Conservation (phyloP, 192 early-diverging fungal species). For the Chytriomyces hyalinus region DNA sequence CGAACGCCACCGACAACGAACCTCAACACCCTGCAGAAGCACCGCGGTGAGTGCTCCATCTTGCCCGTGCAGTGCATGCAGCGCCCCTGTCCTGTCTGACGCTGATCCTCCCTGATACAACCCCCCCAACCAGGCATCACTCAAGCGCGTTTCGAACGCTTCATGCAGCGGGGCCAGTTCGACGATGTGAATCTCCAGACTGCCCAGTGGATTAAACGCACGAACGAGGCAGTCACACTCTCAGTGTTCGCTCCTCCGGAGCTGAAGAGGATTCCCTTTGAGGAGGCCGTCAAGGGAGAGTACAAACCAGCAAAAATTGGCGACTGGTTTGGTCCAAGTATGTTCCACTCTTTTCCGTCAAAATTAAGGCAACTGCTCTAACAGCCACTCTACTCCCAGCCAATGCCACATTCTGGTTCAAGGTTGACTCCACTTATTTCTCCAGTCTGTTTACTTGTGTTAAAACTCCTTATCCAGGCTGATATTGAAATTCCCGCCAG, state of each 20-base stretch:
- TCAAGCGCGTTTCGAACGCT: slow-evolving; percentile 73
- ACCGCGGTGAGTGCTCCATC: not conserved
- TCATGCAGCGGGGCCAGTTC: slow-evolving; percentile 68
- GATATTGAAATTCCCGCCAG: slow-evolving; percentile 71
- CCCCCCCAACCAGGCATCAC: slow-evolving; percentile 76
- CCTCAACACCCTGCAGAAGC: slow-evolving; percentile 34
- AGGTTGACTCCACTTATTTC: slow-evolving; percentile 15
- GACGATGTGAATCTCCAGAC: slow-evolving; percentile 70
- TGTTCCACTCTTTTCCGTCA: not conserved
- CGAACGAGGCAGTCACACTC: slow-evolving; percentile 48
- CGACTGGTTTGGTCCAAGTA: slow-evolving; percentile 79
- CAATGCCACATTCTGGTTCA: slow-evolving; percentile 53
- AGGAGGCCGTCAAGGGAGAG: slow-evolving; percentile 72
- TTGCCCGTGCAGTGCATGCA: not conserved
- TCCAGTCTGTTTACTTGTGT: not conserved
- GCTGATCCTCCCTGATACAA: not conserved
- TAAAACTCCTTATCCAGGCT: slow-evolving; percentile 37
- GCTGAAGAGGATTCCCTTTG: slow-evolving; percentile 73
- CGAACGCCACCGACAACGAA: slow-evolving; percentile 6
- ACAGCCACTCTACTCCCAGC: not conserved
- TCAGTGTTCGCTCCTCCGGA: slow-evolving; percentile 71
- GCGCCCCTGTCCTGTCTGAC: not conserved
- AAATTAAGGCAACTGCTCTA: not conserved
- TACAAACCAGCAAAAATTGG: slow-evolving; percentile 75
- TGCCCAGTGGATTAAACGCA: slow-evolving; percentile 47